Conservation (phyloP, 2,329 filamentous ascomycete species). For the Endocalyx cinctus region DNA sequence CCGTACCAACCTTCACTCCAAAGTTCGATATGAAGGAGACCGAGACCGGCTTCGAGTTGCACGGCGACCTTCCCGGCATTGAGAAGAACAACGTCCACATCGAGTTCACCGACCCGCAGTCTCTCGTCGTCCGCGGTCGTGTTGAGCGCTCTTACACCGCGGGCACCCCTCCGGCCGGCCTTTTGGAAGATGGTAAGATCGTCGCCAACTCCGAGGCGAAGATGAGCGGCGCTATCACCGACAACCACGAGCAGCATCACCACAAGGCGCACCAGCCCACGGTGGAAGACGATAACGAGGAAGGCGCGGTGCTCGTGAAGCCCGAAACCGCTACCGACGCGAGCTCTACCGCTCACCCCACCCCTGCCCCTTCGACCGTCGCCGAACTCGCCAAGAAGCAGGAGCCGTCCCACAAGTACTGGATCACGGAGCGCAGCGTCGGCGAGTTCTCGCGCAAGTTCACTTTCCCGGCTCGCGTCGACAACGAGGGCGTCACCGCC, state of each 20-base stretch:
- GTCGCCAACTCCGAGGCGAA: slow-evolving; percentile 8
- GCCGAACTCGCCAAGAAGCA: slow-evolving; percentile 13
- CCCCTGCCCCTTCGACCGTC: slow-evolving; percentile 20
- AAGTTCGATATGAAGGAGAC: slow-evolving; percentile 76
- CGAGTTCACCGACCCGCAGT: slow-evolving; percentile 74
- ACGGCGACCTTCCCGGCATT: slow-evolving; percentile 75
- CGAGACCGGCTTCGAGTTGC: slow-evolving; percentile 64
- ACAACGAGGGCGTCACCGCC: slow-evolving; percentile 58
- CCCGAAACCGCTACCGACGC: background rate
- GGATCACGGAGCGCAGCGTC: slow-evolving; percentile 62
- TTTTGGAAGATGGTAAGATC: slow-evolving; percentile 39
- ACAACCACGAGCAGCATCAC: slow-evolving; percentile 25
- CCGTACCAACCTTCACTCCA: slow-evolving; percentile 55
- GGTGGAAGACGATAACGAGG: slow-evolving; percentile 57
- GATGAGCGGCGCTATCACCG: slow-evolving; percentile 35
- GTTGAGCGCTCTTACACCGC: slow-evolving; percentile 60
- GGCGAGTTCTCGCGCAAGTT: slow-evolving; percentile 67
- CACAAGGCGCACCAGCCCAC: slow-evolving; percentile 51
- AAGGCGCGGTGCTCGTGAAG: slow-evolving; percentile 18
- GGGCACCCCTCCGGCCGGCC: slow-evolving; percentile 45
- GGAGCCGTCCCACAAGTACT: slow-evolving; percentile 54
- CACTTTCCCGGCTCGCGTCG: slow-evolving; percentile 60
- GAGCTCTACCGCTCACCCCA: slow-evolving; percentile 16
- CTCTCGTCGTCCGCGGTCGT: slow-evolving; percentile 64
- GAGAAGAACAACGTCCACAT: slow-evolving; percentile 70